phyloP scores from a whole-genome alignment of 2,329 filamentous ascomycete genomes.

The Magnaporthiopsis rhizophila region DNA sequence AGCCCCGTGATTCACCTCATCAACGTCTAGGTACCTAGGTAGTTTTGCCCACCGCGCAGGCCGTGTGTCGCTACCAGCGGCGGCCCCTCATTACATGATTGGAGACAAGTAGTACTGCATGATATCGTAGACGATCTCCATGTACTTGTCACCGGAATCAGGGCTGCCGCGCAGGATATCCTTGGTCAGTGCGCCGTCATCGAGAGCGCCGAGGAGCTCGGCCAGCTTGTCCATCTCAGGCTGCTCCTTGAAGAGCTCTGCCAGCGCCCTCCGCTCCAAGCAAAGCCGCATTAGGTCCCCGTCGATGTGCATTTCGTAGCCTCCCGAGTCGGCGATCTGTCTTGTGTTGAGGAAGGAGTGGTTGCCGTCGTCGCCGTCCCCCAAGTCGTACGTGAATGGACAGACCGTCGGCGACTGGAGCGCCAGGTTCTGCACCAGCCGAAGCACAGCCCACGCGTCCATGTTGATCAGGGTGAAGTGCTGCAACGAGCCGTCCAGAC shows the following conservation, averaged over 20 bases:
- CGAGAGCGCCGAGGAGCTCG: slow-evolving; percentile 41
- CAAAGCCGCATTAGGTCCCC: slow-evolving; percentile 56
- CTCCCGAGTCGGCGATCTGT: slow-evolving; percentile 31
- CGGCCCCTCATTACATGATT: slow-evolving; percentile 29
- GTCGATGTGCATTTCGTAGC: slow-evolving; percentile 53
- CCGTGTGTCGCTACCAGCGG: not conserved
- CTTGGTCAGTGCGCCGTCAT: slow-evolving; percentile 33
- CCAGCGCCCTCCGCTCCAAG: slow-evolving; percentile 36
- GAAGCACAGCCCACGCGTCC: slow-evolving; percentile 59
- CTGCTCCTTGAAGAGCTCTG: slow-evolving; percentile 29
- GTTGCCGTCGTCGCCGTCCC: slow-evolving; percentile 11
- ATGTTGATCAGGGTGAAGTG: slow-evolving; percentile 60
- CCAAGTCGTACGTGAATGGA: slow-evolving; percentile 33
- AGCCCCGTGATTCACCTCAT: not conserved
- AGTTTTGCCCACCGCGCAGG: not conserved
- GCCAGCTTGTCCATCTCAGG: slow-evolving; percentile 32
- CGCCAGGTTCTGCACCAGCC: slow-evolving; percentile 65
- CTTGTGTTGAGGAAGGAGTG: slow-evolving; percentile 9
- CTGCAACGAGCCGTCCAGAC: slow-evolving; percentile 61
- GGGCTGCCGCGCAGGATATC: slow-evolving; percentile 5
- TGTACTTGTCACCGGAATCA: slow-evolving; percentile 25
- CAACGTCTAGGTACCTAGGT: not conserved
- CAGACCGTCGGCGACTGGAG: slow-evolving; percentile 37
- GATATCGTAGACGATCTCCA: slow-evolving; percentile 44
- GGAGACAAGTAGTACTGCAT: slow-evolving; percentile 45